phyloP scores from a whole-genome alignment of 1,139 yeast species.

The Trichomonascaceae sp. region DNA sequence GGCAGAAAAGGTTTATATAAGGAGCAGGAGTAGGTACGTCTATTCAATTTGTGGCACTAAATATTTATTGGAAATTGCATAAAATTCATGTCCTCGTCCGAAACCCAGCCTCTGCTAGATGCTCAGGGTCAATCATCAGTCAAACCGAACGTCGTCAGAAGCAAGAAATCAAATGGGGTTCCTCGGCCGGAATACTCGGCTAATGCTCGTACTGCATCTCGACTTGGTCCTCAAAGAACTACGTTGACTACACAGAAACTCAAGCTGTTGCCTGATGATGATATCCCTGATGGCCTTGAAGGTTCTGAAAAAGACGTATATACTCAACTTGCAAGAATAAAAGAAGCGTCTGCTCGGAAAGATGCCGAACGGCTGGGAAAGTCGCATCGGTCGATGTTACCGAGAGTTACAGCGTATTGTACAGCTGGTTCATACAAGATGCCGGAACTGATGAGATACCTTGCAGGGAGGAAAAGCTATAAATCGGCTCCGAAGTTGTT shows the following conservation, averaged over 20 bases:
- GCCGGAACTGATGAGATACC: constrained; percentile 81
- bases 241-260: constrained; percentile 84
- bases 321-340: constrained; percentile 77
- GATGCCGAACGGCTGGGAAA: constrained; percentile 94
- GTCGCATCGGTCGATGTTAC: constrained; percentile 57
- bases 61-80: neutral
- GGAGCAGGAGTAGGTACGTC: neutral
- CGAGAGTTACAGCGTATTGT: constrained; percentile 93
- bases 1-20: neutral
- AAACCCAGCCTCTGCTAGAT: neutral
- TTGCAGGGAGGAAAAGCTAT: constrained; percentile 65
- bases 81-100: neutral
- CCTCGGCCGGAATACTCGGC: constrained; percentile 6
- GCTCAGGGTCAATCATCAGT: neutral
- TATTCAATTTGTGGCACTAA: neutral
- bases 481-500: constrained; percentile 76
- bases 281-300: constrained; percentile 32
- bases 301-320: constrained; percentile 53
- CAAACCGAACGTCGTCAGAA: neutral
- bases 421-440: constrained; percentile 88
- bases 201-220: constrained; percentile 20
- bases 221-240: constrained; percentile 78
- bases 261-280: constrained; percentile 77
- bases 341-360: constrained; percentile 84
- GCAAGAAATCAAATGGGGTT: neutral